Evolutionary conservation across 495 filamentous ascomycete genomes (phyloP).

Genomic region (Rhizodiscina lignyota): DNA sequence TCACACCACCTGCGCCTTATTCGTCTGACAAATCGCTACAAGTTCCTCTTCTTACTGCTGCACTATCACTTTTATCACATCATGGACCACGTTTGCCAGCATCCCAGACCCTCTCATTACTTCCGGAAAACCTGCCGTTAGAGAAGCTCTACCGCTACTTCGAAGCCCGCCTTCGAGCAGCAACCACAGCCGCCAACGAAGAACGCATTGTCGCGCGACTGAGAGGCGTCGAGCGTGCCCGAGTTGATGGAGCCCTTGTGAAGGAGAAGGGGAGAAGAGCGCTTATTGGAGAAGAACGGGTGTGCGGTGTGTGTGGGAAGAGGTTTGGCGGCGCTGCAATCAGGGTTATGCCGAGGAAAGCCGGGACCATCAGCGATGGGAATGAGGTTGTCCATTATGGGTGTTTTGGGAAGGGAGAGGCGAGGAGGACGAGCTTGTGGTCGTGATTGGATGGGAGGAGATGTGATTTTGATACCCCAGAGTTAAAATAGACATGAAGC

Average conservation of each 20-base stretch:
- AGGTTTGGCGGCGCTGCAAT: conserved; percentile 80
- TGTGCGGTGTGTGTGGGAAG: conserved; percentile 87
- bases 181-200: conserved; percentile 65
- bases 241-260: conserved; percentile 55
- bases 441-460: too few species aligned
- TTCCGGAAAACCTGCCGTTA: conserved; percentile 66
- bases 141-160: conserved; percentile 80
- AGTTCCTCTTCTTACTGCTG: conserved; percentile 57
- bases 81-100: conserved; percentile 88
- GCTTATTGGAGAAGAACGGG: conserved; percentile 66
- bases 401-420: conserved; percentile 14
- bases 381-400: conserved; percentile 29
- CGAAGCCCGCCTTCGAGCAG: conserved; percentile 73
- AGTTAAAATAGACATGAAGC: too few species aligned
- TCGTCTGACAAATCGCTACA: too few species aligned
- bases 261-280: conserved; percentile 57
- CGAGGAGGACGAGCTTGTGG: too few species aligned
- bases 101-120: conserved; percentile 62
- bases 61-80: conserved; percentile 70
- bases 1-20: conserved; percentile 63
- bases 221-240: conserved; percentile 53
- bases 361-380: too few species aligned
- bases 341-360: conserved; percentile 50
- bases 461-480: too few species aligned
- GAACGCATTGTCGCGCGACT: conserved; percentile 57